Conservation (phyloP, 805 yeast genomes). For the Metschnikowia baotianmanensis region DNA sequence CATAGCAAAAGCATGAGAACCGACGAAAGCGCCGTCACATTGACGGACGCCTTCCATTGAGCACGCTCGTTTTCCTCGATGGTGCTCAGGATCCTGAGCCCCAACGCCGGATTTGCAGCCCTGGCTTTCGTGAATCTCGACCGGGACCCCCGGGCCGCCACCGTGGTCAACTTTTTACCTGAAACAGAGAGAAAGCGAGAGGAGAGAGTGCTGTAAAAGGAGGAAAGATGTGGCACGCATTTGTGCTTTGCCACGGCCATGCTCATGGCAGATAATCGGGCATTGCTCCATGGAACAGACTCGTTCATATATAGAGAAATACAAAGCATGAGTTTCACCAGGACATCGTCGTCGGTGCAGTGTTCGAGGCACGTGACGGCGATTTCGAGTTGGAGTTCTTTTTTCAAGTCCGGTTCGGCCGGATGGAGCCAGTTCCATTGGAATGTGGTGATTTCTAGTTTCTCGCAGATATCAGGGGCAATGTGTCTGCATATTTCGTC, state of each 20-base stretch:
- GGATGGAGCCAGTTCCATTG: conserved; percentile 8
- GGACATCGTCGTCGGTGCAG: conserved; percentile 6
- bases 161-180: conserved; percentile 4
- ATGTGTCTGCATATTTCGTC: not conserved
- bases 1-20: conserved; percentile 23
- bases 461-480: conserved; percentile 3
- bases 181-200: conserved; percentile 6
- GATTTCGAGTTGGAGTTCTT: conserved; percentile 5
- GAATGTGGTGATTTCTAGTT: not conserved
- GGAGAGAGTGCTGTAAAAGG: not conserved
- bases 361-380: conserved; percentile 8
- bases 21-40: conserved; percentile 27
- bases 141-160: not conserved
- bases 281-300: conserved; percentile 29
- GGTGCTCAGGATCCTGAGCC: conserved; percentile 10
- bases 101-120: conserved; percentile 20
- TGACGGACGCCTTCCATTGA: conserved; percentile 27
- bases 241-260: not conserved
- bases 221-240: not conserved
- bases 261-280: conserved; percentile 5
- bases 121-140: conserved; percentile 3
- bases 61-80: conserved; percentile 25
- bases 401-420: not conserved
- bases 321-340: conserved; percentile 2
- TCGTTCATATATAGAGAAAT: conserved; percentile 28